phyloP scores from a whole-genome alignment of 2,329 filamentous ascomycete genomes.

The Monascus ruber region DNA sequence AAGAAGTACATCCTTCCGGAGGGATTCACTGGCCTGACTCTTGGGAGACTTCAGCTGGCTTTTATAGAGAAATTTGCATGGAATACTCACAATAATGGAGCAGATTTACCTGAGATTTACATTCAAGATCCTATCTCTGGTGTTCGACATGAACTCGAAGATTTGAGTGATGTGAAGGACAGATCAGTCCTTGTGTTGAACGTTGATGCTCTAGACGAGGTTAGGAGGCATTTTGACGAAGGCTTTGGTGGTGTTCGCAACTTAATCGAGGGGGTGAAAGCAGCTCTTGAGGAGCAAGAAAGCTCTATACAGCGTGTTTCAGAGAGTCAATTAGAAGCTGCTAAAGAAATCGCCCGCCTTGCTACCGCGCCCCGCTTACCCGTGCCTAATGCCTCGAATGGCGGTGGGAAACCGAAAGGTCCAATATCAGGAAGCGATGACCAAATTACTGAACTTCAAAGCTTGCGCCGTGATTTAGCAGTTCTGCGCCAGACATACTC shows the following conservation, averaged over 20 bases:
- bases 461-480: conserved; percentile 74
- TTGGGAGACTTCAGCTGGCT: conserved; percentile 79
- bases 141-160: conserved; percentile 92
- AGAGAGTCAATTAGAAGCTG: conserved; percentile 78
- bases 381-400: conserved; percentile 11
- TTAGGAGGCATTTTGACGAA: conserved; percentile 92
- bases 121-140: conserved; percentile 93
- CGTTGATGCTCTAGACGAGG: conserved; percentile 84
- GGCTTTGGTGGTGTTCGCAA: conserved; percentile 68
- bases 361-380: conserved; percentile 37
- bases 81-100: conserved; percentile 91
- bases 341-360: conserved; percentile 69
- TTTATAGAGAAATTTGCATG: conserved; percentile 99
- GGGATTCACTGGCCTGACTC: conserved; percentile 71
- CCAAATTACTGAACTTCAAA: conserved; percentile 69
- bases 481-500: conserved; percentile 89
- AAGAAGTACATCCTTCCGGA: conserved; percentile 89
- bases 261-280: conserved; percentile 76
- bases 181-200: conserved; percentile 91
- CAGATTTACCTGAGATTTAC: conserved; percentile 91
- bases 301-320: conserved; percentile 74
- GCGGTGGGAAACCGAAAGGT: conserved; percentile 13
- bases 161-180: conserved; percentile 86
- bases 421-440: conserved; percentile 36
- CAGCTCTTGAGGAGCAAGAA: conserved; percentile 72